A percentile compares a stretch with the other conserved stretches of the same genome.
These are phyloP conservation scores for Aegilops bicornis DNA, from an alignment of 176 grass and related monocot species.

Conservation along the genomic window DNA sequence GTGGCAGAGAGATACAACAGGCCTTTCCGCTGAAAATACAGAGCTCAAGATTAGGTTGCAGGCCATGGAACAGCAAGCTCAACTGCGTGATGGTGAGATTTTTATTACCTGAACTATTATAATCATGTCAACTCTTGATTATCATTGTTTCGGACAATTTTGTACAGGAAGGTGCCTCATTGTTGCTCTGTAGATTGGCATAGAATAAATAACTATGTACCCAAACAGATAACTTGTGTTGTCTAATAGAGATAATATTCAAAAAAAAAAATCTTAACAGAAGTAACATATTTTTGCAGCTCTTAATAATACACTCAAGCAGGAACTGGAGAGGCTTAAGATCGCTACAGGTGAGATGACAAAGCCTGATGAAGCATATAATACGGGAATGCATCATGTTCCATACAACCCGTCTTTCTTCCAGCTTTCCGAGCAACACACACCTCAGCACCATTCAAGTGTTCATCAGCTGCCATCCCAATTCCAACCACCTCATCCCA, in stretches of 20 bases:
- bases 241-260: not conserved
- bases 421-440: conserved; percentile 34
- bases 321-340: conserved; percentile 86
- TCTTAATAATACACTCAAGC: conserved; percentile 73
- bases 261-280: not conserved
- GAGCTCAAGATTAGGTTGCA: conserved; percentile 90
- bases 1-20: conserved; percentile 79
- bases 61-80: conserved; percentile 89
- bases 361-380: conserved; percentile 56
- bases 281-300: conserved; percentile 49
- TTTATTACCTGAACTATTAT: not conserved
- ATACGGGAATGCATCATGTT: conserved; percentile 68
- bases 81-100: conserved; percentile 68
- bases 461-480: conserved; percentile 56
- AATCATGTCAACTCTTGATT: conserved; percentile 4
- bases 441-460: conserved; percentile 48
- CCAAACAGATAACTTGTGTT: not conserved
- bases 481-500: conserved; percentile 60
- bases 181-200: not conserved
- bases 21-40: conserved; percentile 63
- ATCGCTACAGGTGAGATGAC: conserved; percentile 69
- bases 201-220: not conserved
- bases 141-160: not conserved
- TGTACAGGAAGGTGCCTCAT: not conserved
- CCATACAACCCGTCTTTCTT: conserved; percentile 73